Conservation (phyloP, 1,284 basidiomycete genomes). For the Irpex rosettiformis region DNA sequence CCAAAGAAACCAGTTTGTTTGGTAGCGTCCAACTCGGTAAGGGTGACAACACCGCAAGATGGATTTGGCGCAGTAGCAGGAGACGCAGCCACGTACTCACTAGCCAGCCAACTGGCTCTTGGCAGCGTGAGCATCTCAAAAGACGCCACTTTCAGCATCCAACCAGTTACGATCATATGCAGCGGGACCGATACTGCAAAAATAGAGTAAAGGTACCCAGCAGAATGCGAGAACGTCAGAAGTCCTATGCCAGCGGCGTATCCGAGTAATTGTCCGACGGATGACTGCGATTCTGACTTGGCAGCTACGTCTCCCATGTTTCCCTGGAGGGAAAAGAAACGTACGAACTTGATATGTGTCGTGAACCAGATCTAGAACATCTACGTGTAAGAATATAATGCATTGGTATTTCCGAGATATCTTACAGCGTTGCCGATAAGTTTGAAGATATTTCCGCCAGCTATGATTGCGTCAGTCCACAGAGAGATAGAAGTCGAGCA, state of each 20-base stretch:
- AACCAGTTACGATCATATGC: slow-evolving; percentile 23
- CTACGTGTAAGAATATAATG: background rate
- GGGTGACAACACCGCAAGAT: slow-evolving; percentile 13
- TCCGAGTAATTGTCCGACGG: slow-evolving; percentile 27
- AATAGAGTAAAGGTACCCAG: slow-evolving; percentile 28
- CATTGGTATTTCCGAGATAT: background rate
- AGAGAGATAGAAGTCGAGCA: background rate
- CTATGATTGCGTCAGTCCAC: slow-evolving; percentile 10
- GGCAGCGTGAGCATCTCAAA: slow-evolving; percentile 31
- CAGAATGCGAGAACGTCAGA: slow-evolving; percentile 27
- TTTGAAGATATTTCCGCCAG: slow-evolving; percentile 31
- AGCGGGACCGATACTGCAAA: slow-evolving; percentile 25
- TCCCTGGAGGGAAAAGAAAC: slow-evolving; percentile 29
- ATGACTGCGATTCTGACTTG: slow-evolving; percentile 31
- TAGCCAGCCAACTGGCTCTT: slow-evolving; percentile 23
- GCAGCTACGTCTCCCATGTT: slow-evolving; percentile 32
- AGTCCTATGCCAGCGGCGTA: slow-evolving; percentile 29
- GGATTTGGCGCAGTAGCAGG: background rate
- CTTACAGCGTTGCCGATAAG: slow-evolving; percentile 28
- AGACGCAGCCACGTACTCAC: slow-evolving; percentile 17
- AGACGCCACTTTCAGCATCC: slow-evolving; percentile 28
- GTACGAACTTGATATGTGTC: slow-evolving; percentile 32
- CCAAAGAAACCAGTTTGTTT: slow-evolving; percentile 26
- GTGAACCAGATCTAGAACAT: slow-evolving; percentile 28
- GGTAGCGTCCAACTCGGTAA: slow-evolving; percentile 21